Conservation (phyloP, 148 eudicot species). For the Salicornia ramosissima region DNA sequence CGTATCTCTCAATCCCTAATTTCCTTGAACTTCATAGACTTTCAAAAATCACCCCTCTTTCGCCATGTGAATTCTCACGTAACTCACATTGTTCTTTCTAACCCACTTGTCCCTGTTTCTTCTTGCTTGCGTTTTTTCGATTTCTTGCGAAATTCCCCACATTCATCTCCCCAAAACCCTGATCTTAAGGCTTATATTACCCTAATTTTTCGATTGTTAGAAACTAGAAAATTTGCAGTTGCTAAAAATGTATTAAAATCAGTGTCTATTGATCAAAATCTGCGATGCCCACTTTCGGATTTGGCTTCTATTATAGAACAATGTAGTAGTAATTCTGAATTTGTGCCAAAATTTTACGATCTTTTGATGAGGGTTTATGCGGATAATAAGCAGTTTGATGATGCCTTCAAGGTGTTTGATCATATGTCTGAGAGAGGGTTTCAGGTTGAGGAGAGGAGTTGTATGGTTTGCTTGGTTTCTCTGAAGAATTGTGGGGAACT, state of each 20-base stretch:
- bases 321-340: slow-evolving; percentile 25
- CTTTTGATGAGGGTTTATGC: slow-evolving; percentile 71
- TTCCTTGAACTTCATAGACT: slow-evolving; percentile 27
- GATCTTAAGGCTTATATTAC: slow-evolving; percentile 43
- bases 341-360: slow-evolving; percentile 47
- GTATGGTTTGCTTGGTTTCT: slow-evolving; percentile 73
- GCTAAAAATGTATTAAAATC: slow-evolving; percentile 47
- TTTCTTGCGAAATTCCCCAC: slow-evolving; percentile 34
- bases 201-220: slow-evolving; percentile 50
- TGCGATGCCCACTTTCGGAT: slow-evolving; percentile 36
- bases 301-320: slow-evolving; percentile 38
- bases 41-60: slow-evolving; percentile 34
- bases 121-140: slow-evolving; percentile 57
- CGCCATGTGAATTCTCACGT: slow-evolving; percentile 37
- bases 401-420: slow-evolving; percentile 69
- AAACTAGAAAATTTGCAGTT: slow-evolving; percentile 36
- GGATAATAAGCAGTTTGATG: slow-evolving; percentile 48
- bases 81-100: slow-evolving; percentile 53
- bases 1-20: slow-evolving; percentile 33
- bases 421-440: slow-evolving; percentile 45
- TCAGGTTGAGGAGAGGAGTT: slow-evolving; percentile 66
- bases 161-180: slow-evolving; percentile 35
- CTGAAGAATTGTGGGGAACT: slow-evolving; percentile 40
- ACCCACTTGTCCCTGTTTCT: slow-evolving; percentile 42
- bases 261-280: slow-evolving; percentile 35